phyloP scores from a whole-genome alignment of 768 basidiomycete genomes.

The Leccinum subgranulosum region DNA sequence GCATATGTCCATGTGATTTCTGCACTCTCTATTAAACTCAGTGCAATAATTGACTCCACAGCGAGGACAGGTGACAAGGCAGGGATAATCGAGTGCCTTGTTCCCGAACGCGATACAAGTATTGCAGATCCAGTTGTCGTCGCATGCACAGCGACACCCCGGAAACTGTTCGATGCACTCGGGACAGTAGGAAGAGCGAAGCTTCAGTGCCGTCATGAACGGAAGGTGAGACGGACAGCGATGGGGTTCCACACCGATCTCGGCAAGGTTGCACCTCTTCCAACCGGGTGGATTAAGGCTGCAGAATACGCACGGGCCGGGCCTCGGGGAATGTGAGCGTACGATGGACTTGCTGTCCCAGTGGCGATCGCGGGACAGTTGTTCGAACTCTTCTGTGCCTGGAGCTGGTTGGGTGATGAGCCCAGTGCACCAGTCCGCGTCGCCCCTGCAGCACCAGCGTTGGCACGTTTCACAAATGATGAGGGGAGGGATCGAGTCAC shows the following conservation, averaged over 20 bases:
- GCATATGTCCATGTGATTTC: neutral
- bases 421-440: conserved; percentile 17
- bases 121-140: neutral
- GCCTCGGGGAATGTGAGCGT: conserved; percentile 14
- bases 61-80: conserved; percentile 12
- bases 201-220: neutral
- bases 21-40: neutral
- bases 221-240: conserved; percentile 10
- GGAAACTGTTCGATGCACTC: conserved; percentile 1
- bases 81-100: neutral
- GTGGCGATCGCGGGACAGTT: neutral
- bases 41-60: conserved; percentile 12
- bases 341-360: conserved; percentile 13
- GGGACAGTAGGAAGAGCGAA: neutral
- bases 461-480: conserved; percentile 5
- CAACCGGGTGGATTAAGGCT: neutral
- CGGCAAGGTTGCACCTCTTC: neutral
- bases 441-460: conserved; percentile 11
- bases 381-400: conserved; percentile 2
- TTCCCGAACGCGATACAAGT: neutral
- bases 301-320: conserved; percentile 8
- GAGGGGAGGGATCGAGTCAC: conserved; percentile 1
- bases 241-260: neutral
- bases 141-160: conserved; percentile 3
- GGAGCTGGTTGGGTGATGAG: conserved; percentile 3